Conservation (phyloP, 1,284 basidiomycete species). For the Cutaneotrichosporon cavernicola region DNA sequence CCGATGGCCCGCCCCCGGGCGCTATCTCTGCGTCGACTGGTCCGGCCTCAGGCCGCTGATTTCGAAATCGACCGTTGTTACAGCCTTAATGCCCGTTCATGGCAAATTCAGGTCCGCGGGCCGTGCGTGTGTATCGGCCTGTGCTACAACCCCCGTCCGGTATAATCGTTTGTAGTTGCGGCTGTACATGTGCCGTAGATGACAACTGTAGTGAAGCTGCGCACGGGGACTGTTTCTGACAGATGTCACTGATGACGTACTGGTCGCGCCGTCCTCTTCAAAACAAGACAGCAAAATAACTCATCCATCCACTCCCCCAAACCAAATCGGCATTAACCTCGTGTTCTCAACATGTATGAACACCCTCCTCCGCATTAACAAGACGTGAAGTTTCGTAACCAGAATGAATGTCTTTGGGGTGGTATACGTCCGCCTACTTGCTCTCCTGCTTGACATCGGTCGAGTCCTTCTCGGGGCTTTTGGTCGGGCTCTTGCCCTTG, state of each 20-base stretch:
- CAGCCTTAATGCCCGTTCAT: neutral
- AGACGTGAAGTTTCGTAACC: neutral
- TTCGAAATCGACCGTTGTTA: neutral
- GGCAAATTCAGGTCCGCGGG: neutral
- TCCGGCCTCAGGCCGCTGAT: neutral
- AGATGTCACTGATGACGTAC: too few species aligned
- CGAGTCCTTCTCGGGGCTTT: conserved; percentile 2
- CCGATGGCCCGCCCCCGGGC: conserved; percentile 35
- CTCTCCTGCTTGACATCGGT: conserved; percentile 1
- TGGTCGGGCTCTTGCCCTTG: neutral
- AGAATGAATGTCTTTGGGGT: neutral
- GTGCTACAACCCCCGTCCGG: neutral
- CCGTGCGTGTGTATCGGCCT: neutral
- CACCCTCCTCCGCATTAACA: conserved; percentile 2
- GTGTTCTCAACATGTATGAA: neutral
- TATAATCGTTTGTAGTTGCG: neutral
- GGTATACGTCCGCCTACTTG: neutral
- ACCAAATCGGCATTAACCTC: too few species aligned
- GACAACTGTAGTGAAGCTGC: neutral
- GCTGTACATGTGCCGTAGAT: neutral
- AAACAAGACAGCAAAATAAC: neutral
- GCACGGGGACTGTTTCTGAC: neutral
- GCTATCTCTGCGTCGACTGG: neutral
- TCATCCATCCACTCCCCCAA: neutral
- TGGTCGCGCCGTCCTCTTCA: too few species aligned